Percentiles rank a stretch among this genome's conserved stretches.
Evolutionary conservation across 2,329 filamentous ascomycete species (phyloP).

Genomic region (Hypoxylon sp.): DNA sequence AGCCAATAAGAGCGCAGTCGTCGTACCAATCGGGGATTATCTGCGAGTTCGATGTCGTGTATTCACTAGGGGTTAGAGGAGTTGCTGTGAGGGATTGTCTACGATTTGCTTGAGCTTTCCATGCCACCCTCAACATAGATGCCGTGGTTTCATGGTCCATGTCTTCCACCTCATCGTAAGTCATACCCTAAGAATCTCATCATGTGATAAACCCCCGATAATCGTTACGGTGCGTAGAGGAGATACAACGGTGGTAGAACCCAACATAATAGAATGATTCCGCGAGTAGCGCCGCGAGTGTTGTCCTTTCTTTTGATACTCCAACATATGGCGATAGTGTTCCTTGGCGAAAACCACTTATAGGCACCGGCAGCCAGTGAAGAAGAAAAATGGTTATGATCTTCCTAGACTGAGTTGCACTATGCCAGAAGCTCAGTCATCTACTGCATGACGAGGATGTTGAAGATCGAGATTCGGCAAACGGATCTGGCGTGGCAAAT

Average conservation of each 20-base stretch:
- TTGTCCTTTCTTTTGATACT: neutral
- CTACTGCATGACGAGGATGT: neutral
- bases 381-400: no score
- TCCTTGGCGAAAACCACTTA: neutral
- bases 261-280: neutral
- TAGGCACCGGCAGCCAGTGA: neutral
- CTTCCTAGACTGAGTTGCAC: neutral
- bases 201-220: neutral
- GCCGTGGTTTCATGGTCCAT: slow-evolving; percentile 5
- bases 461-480: neutral
- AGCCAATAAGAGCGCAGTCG: slow-evolving; percentile 11
- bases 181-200: neutral
- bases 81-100: neutral
- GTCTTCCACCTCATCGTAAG: neutral
- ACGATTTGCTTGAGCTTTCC: neutral
- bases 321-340: neutral
- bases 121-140: neutral
- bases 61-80: neutral
- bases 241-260: neutral
- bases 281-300: neutral
- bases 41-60: neutral
- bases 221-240: neutral
- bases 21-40: slow-evolving; percentile 1
- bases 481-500: neutral
- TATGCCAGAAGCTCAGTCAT: neutral